Evolutionary conservation across 768 basidiomycete genomes (phyloP), one percentile per base, ranked within the genome.

Genomic region (Tubosaeta sp.): DNA sequence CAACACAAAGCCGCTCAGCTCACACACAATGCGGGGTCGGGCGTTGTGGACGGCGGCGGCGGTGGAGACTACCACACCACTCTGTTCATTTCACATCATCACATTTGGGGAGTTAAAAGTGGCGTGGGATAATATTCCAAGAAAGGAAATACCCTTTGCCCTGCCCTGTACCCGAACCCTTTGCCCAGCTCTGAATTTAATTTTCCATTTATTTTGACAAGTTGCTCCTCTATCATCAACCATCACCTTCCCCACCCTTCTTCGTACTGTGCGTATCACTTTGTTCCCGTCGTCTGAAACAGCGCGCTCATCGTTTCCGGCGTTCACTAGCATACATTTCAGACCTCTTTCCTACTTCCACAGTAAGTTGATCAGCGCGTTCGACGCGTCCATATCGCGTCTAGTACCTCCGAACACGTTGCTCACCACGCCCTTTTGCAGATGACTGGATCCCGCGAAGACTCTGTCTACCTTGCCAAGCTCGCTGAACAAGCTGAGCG

Each of bases 401-500:
- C 35, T 50, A 42, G 46, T 53, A 9, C 48, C 14, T 42, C 56
- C 50, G 37, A 59, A 58, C 56, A 48, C 41, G 50, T 58, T 43
- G 32, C 57, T 67, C 27, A 66, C 43, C 25, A 27, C 43, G 46
- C 34, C 42, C 38, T 16, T 27, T 54, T 47, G 13, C 45, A 89
- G 87, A 90, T 90, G 89, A 72, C 85, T 69, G 86, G 87, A 69
- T 61, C 67, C 43, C 91, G 93, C 69, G 93, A 95, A 84, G 91
- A 95, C 75, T 92, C 88, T 65, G 95, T 98, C 76, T 98, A 97
- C 83, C 94, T 97, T 76, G 95, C 95, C 79, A 98, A 98, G 91
- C 93, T 97, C 80, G 92, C 93, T 72, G 94, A 97, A 81, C 94
- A 97, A 80, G 95, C 95, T 65, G 95, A 98, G 83, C 95, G 95